Conservation (phyloP, 75 land plant genomes). For the Cunninghamia lanceolata region DNA sequence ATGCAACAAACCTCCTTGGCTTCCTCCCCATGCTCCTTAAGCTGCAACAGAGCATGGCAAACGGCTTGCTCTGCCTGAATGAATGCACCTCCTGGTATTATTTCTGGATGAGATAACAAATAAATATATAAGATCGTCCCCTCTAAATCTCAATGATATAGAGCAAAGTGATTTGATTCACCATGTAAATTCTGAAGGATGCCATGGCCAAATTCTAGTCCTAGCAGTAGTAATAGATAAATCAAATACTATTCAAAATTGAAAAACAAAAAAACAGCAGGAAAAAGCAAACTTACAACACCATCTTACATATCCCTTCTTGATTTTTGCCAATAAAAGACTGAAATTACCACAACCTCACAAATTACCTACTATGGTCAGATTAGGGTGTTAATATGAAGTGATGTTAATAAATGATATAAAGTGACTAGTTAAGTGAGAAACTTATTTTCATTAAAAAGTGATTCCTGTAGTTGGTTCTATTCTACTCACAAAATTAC, state of each 20-base stretch:
- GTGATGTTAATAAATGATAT: neutral
- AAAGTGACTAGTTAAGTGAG: neutral
- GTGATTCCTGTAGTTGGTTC: neutral
- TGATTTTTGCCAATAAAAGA: neutral
- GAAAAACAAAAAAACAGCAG: neutral
- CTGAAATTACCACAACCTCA: neutral
- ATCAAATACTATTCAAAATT: neutral
- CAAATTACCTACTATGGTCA: neutral
- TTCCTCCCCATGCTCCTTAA: slow-evolving; percentile 52
- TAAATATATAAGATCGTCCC: neutral
- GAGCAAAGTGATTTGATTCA: neutral
- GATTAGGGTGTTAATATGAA: neutral
- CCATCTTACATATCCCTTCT: neutral
- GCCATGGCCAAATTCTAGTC: neutral
- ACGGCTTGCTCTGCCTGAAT: slow-evolving; percentile 28
- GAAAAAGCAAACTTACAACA: neutral
- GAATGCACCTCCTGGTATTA: slow-evolving; percentile 24
- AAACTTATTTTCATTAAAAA: neutral
- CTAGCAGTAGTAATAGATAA: neutral
- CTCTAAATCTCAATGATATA: neutral
- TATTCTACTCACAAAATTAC: no score
- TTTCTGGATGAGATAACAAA: neutral
- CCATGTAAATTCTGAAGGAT: neutral
- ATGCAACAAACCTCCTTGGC: slow-evolving; percentile 58
- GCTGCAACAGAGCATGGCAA: slow-evolving; percentile 62